Conservation (phyloP, 805 yeast species). For the Tetrapisispora phaffii region DNA sequence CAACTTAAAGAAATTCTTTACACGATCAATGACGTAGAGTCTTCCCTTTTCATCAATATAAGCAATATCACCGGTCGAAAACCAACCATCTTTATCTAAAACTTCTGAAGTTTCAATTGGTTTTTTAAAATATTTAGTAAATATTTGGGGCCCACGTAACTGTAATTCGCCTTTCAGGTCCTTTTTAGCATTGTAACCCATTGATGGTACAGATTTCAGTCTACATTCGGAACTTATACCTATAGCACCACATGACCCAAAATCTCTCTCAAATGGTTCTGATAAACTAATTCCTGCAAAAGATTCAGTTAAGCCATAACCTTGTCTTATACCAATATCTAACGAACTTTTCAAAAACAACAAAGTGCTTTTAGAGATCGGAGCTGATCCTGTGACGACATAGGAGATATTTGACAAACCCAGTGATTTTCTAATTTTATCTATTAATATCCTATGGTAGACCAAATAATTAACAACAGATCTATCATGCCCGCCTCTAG, state of each 20-base stretch:
- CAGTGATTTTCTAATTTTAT: slow-evolving; percentile 37
- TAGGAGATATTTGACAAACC: slow-evolving; percentile 38
- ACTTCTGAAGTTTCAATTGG: slow-evolving; percentile 44
- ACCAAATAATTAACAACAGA: slow-evolving; percentile 32
- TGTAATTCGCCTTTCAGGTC: slow-evolving; percentile 51
- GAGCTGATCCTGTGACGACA: slow-evolving; percentile 56
- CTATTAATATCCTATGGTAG: slow-evolving; percentile 28
- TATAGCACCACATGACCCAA: slow-evolving; percentile 55
- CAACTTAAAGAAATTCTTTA: slow-evolving; percentile 66
- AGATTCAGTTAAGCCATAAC: slow-evolving; percentile 69
- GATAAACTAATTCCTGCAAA: slow-evolving; percentile 49
- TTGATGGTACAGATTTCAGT: slow-evolving; percentile 53
- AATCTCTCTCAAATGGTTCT: slow-evolving; percentile 37
- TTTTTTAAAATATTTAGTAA: slow-evolving; percentile 46
- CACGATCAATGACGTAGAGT: slow-evolving; percentile 57
- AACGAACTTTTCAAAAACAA: slow-evolving; percentile 53
- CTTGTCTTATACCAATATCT: slow-evolving; percentile 48
- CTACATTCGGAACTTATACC: slow-evolving; percentile 47
- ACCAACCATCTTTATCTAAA: slow-evolving; percentile 53
- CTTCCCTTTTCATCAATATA: slow-evolving; percentile 43
- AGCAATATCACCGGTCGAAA: slow-evolving; percentile 59
- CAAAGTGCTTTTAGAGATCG: slow-evolving; percentile 53
- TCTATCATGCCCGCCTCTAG: slow-evolving; percentile 32
- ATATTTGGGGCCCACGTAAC: slow-evolving; percentile 56
- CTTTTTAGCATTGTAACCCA: slow-evolving; percentile 40